These are phyloP conservation scores for Fraxinus sp. DNA, from an alignment of 305 asterid species.

Conservation along the genomic window DNA sequence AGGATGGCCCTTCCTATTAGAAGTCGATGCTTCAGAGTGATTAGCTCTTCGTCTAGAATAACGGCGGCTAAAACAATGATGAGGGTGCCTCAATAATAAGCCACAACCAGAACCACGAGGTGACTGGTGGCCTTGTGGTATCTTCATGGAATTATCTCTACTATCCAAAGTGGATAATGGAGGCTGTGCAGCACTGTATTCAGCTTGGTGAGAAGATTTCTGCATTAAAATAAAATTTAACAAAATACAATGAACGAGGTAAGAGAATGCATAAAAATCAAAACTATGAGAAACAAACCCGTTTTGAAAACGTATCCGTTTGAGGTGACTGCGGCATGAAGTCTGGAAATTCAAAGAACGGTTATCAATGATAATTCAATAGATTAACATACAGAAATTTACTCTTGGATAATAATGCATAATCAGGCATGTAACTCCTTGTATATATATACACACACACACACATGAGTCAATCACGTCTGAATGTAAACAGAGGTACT, in stretches of 20 bases:
- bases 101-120: conserved; percentile 42
- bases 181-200: conserved; percentile 35
- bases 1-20: conserved; percentile 46
- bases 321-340: conserved; percentile 40
- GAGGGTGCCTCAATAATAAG: conserved; percentile 52
- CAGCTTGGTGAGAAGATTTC: conserved; percentile 50
- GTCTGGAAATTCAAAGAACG: conserved; percentile 38
- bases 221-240: conserved; percentile 26
- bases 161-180: conserved; percentile 44
- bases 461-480: no score
- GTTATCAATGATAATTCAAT: conserved; percentile 10
- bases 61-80: conserved; percentile 57
- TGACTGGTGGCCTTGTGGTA: conserved; percentile 39
- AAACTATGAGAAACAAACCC: conserved; percentile 37
- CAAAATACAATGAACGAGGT: not conserved
- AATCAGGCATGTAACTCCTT: not conserved
- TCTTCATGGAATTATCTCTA: conserved; percentile 43
- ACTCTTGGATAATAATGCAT: not conserved
- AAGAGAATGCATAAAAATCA: not conserved
- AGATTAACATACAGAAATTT: not conserved
- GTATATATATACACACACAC: not conserved
- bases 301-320: conserved; percentile 41
- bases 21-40: conserved; percentile 63
- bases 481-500: not conserved
- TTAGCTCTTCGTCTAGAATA: conserved; percentile 62